Evolutionary conservation across 2,329 filamentous ascomycete genomes (phyloP).

Genomic region (Pseudogymnoascus sp.): DNA sequence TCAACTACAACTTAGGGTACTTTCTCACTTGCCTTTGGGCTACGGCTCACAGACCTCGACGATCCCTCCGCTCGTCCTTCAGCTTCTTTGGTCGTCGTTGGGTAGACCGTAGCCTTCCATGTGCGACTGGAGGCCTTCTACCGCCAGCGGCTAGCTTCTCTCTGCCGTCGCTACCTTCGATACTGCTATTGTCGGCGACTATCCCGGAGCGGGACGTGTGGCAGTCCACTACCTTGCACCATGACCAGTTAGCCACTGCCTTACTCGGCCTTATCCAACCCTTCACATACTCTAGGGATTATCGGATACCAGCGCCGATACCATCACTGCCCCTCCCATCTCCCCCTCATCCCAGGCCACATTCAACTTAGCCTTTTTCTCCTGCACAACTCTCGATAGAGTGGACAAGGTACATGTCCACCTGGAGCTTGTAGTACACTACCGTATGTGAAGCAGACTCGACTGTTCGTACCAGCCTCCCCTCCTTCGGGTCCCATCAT

Average conservation of each 20-base stretch:
- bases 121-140: slow-evolving; percentile 3
- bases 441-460: slow-evolving; percentile 2
- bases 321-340: slow-evolving; percentile 3
- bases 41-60: slow-evolving; percentile 6
- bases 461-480: neutral
- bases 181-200: neutral
- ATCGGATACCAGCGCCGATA: slow-evolving; percentile 7
- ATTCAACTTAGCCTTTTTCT: slow-evolving; percentile 6
- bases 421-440: neutral
- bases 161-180: slow-evolving; percentile 1
- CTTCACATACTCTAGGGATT: slow-evolving; percentile 2
- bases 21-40: neutral
- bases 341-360: slow-evolving; percentile 3
- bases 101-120: neutral
- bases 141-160: slow-evolving; percentile 6
- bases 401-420: neutral
- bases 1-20: neutral
- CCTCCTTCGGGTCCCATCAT: neutral
- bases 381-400: slow-evolving; percentile 3
- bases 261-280: slow-evolving; percentile 4
- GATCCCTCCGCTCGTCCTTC: slow-evolving; percentile 5
- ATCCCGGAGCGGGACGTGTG: neutral
- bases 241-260: neutral
- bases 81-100: neutral
- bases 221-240: neutral